Evolutionary conservation across 306 rosid genomes (phyloP), one percentile per base, ranked within the genome.

Genomic region (Prunus padus): DNA sequence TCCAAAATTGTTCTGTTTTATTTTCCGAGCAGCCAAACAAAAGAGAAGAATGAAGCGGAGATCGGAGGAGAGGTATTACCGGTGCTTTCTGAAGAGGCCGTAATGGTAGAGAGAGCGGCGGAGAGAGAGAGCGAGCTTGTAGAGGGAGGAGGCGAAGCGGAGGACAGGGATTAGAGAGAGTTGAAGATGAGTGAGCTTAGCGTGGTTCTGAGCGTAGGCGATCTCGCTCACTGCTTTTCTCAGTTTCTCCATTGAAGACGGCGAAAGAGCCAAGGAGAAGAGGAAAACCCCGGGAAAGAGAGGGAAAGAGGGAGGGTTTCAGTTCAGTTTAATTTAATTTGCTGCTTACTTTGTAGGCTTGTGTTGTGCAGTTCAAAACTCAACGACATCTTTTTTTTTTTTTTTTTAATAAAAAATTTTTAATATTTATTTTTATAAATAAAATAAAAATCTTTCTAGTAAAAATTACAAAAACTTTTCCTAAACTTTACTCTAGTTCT

Each of bases 91-190:
- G 51, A 85, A 80, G 83, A 90, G 55, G 55, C 77, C 82, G 65
- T 60, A 46, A 31, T 18, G 79, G 91, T 89, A 94, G 63, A 94
- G 88, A 30, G 26, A 76, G 76, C 22, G 74, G 73, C 95, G 98
- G 61, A 90, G 83, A 40, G 87, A 86, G 73, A 92, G 92, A 75
- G 79, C 82, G 79, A 90, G 65, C 30, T 59, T 67, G 88, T 86
- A 95, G 87, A 92, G 69, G 51, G 86, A 44, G 7, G 97, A 95
- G 10, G 95, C 82, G 18, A 83, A 10, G 40, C 77, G 85, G 82
- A 95, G 98, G 65, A 89, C 56, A 25, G 96, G 97, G 72, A 87
- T 57, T 3, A 92, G 60, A 71, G 84, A 85, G 54, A 84, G 88
- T n/a, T 76, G 87, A 16, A 86, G 80, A 49, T 77, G 77, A 73